phyloP scores from a whole-genome alignment of 805 yeast species.

The Diddensiella caesifluorescens region DNA sequence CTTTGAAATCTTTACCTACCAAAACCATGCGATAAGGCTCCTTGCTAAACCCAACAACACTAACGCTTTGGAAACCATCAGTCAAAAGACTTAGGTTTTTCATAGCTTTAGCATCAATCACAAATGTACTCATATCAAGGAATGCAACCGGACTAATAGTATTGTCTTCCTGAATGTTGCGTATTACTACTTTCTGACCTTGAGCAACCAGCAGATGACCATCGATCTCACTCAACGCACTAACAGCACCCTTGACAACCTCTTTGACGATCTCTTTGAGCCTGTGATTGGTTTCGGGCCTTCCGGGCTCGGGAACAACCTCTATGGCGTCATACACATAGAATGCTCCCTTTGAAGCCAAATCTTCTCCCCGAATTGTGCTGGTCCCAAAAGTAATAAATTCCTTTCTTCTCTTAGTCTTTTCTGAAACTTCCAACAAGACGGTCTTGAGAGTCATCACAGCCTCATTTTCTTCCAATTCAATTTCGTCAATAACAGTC shows the following conservation, averaged over 20 bases:
- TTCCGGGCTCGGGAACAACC: slow-evolving; percentile 83
- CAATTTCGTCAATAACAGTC: slow-evolving; percentile 67
- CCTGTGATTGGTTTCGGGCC: slow-evolving; percentile 76
- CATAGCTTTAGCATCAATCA: slow-evolving; percentile 73
- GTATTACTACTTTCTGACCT: slow-evolving; percentile 73
- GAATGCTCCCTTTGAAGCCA: slow-evolving; percentile 73
- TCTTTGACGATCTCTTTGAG: slow-evolving; percentile 70
- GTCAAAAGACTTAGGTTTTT: slow-evolving; percentile 79
- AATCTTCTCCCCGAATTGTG: slow-evolving; percentile 69
- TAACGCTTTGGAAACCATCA: slow-evolving; percentile 70
- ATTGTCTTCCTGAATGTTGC: slow-evolving; percentile 82
- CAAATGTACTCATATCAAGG: slow-evolving; percentile 74
- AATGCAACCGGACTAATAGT: slow-evolving; percentile 91
- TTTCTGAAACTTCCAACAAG: slow-evolving; percentile 39
- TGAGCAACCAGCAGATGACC: slow-evolving; percentile 82
- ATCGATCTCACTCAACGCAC: slow-evolving; percentile 69
- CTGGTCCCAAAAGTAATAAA: slow-evolving; percentile 77
- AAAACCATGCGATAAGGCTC: slow-evolving; percentile 86
- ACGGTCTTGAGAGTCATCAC: slow-evolving; percentile 53
- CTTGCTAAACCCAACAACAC: slow-evolving; percentile 86
- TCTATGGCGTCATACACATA: slow-evolving; percentile 69
- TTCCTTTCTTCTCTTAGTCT: slow-evolving; percentile 45
- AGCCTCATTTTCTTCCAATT: slow-evolving; percentile 62
- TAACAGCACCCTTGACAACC: slow-evolving; percentile 76
- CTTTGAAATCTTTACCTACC: slow-evolving; percentile 66